A percentile compares a stretch with the other conserved stretches of the same genome.
Evolutionary conservation across 371 early-diverging fungal species (phyloP).

Genomic region (Catenaria anguillulae): DNA sequence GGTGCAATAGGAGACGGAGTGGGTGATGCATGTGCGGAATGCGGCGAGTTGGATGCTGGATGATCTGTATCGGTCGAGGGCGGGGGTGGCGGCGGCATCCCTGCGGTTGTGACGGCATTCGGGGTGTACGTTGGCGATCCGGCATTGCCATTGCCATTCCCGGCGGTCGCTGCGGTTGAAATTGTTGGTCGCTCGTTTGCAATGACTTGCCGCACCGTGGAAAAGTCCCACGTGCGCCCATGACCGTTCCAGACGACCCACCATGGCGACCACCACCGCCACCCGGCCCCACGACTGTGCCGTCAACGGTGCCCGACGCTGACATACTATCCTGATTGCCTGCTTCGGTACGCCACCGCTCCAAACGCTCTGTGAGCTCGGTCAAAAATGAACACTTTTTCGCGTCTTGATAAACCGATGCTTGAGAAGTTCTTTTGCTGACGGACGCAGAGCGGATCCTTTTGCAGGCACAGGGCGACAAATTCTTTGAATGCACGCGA

Average conservation of each 20-base stretch:
- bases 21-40: too few relatives aligned
- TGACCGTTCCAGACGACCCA: neutral
- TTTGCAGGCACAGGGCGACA: conserved; percentile 21
- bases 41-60: too few relatives aligned
- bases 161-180: conserved; percentile 6
- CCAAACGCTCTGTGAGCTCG: conserved; percentile 54
- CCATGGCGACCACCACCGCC: neutral
- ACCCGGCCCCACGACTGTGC: neutral
- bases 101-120: too few relatives aligned
- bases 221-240: conserved; percentile 29
- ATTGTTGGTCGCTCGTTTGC: too few relatives aligned
- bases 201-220: conserved; percentile 32
- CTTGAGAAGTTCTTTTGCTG: conserved; percentile 76
- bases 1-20: too few relatives aligned
- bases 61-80: too few relatives aligned
- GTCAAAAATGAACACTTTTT: conserved; percentile 66
- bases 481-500: conserved; percentile 36
- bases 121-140: neutral
- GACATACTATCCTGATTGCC: neutral
- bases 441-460: conserved; percentile 45
- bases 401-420: conserved; percentile 74
- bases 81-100: too few relatives aligned
- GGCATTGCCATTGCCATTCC: neutral
- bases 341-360: neutral
- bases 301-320: neutral